Base-by-base conservation (phyloP, 805 yeast genomes). In the Kluyveromyces wickerhamii region DNA sequence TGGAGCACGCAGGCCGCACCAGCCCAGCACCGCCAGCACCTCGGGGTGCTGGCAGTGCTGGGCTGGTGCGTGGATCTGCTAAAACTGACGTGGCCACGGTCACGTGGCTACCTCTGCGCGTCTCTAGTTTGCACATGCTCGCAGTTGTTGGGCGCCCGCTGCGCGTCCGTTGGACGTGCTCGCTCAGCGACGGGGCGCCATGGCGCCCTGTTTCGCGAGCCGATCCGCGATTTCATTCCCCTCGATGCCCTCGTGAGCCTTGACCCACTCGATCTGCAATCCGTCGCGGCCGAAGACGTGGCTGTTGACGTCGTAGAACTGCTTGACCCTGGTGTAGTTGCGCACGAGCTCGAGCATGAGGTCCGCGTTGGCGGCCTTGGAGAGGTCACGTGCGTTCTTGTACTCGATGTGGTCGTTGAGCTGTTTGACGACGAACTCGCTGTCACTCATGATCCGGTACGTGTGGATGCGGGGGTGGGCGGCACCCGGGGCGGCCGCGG, bases 201-300 rank as follows among this genome's bases (percentile, higher is more conserved):
- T 66, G 11, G 78, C 79, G 7, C 83, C 92, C n/a, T 44, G 34
- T 37, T 69, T 78, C 2, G 96, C 96, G 31, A 87, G 60, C 32
- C 49, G 50, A 51, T 87, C 95, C 0, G 95, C 96, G 49, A 52
- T 63, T 40, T 77, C 86, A 50, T 87, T 88, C 0, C 95, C 96
- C 9, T 48, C 54, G 23, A 62, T 58, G 1, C 84, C 88, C 12
- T 65, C 56, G 54, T 88, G 96, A 0, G 89, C 95, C 38, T 60
- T 65, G 4, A 85, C 89, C 63, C 89, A 76, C 4, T 51, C 54
- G 18, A 86, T 51, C 4, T 57, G 51, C 17, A 84, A 60, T 1
- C 62, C 63, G 45, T 62, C 59, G 6, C 51, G 64, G 21, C 37
- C 37, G 37, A 58, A 44, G 17, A 54, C 26, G 4, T 29, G 42